Evolutionary conservation across 2,329 filamentous ascomycete genomes (phyloP), one percentile per base, ranked within the genome.

Genomic region (Aspergillus tamarii): DNA sequence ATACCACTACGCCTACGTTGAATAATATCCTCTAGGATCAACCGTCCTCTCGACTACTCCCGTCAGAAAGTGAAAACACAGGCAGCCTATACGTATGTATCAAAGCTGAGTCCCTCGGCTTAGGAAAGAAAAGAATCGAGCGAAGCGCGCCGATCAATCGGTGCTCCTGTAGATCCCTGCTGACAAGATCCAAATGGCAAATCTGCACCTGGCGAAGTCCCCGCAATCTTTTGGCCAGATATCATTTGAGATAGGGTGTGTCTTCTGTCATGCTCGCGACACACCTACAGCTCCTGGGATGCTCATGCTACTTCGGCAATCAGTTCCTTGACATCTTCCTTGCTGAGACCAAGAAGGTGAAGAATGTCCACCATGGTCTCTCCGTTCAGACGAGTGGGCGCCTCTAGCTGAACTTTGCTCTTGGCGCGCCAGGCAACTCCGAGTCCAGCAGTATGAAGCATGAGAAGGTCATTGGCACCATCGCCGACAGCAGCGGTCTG

Each of bases 381-480:
- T 12, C 83, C 83, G 70, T 89, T 89, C 66, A 89, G 70, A 59
- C 85, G 81, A 23, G 84, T 83, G 1, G 88, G 87, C 14, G 88
- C 88, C 67, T 85, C 83, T 66, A 84, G 78, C 74, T 89, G 88
- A 50, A 90, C 88, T 73, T 84, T 88, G 56, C 82, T 83, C 80
- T 90, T 90, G 34, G 88, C 88, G 66, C 86, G 84, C 78, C 87
- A 89, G 9, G 88, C 88, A 9, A 89, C 83, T 11, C 88, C 88
- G 50, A 89, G 72, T 8, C 86, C 87, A 7, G 88, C 87, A 8
- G 84, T 82, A 56, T 84, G 81, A 76, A 90, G 86, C 88, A 90
- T 90, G 19, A 84, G 83, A 30, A 90, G 77, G 70, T 90, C 88
- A 67, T 90, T 90, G 28, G 87, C 87, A 39, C 88, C 88, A 69